These are phyloP conservation scores for Triticum timopheevii DNA, from an alignment of 176 grass and related monocot species.

Conservation along the genomic window DNA sequence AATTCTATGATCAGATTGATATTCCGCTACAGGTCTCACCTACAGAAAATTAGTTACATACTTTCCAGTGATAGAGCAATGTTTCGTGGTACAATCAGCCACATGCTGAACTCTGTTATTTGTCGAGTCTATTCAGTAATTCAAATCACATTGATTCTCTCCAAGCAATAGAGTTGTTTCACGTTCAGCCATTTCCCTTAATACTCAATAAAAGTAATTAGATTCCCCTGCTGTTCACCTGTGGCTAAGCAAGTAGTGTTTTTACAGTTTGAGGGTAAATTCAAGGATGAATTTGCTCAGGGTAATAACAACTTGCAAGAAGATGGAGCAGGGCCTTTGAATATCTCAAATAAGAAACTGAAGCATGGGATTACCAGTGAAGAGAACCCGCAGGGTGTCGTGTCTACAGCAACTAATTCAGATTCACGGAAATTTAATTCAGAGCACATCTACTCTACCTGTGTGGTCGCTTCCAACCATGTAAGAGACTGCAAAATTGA, in stretches of 20 bases:
- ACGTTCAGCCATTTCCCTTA: neutral
- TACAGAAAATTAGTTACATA: neutral
- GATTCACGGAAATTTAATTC: constrained; percentile 44
- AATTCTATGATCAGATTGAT: neutral
- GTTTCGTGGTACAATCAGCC: neutral
- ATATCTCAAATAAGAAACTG: constrained; percentile 46
- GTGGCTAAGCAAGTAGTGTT: constrained; percentile 26
- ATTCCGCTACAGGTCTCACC: neutral
- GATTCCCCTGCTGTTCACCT: neutral
- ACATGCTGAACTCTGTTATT: constrained; percentile 17
- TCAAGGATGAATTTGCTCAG: constrained; percentile 52
- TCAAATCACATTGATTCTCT: neutral
- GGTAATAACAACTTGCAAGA: constrained; percentile 30
- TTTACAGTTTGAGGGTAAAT: constrained; percentile 59
- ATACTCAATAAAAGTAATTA: neutral
- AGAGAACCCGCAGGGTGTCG: constrained; percentile 25
- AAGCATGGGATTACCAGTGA: constrained; percentile 33
- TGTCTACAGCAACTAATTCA: constrained; percentile 25
- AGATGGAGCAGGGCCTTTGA: constrained; percentile 21
- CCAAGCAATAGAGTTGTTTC: neutral
- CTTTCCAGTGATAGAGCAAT: neutral
- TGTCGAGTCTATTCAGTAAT: neutral
- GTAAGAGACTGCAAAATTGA: constrained; percentile 34
- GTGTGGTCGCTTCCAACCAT: constrained; percentile 18
- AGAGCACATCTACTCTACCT: constrained; percentile 29